Percentiles rank a stretch among this genome's conserved stretches.
Evolutionary conservation across 768 basidiomycete species (phyloP).

Genomic region (Daedaleopsis sinensis): DNA sequence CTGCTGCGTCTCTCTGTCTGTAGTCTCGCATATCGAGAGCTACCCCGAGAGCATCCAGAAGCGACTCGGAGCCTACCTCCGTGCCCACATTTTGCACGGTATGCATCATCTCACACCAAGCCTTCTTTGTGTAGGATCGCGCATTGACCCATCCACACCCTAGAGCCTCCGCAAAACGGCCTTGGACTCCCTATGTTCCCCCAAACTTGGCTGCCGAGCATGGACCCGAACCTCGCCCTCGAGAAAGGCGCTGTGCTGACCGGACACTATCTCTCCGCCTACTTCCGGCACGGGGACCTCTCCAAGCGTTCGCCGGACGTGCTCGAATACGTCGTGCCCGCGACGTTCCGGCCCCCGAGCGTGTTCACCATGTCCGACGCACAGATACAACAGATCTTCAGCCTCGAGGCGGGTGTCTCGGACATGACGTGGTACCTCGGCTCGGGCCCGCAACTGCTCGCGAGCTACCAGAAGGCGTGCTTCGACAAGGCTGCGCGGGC

Average conservation of each 20-base stretch:
- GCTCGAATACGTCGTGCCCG: conserved; percentile 2
- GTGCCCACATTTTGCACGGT: conserved; percentile 7
- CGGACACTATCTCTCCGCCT: conserved; percentile 2
- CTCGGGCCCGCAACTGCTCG: not conserved
- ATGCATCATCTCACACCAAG: not conserved
- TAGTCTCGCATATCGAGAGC: conserved; percentile 3
- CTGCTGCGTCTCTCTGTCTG: not conserved
- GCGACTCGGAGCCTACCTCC: not conserved
- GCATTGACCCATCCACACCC: not conserved
- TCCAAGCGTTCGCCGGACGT: conserved; percentile 3
- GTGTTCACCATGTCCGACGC: conserved; percentile 6
- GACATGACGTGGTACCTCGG: conserved; percentile 3
- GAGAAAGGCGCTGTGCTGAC: not conserved
- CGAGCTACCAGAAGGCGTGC: conserved; percentile 12
- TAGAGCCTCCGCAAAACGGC: not conserved
- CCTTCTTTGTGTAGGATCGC: not conserved
- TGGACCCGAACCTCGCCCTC: not conserved
- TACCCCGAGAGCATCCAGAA: not conserved
- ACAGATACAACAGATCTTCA: not conserved
- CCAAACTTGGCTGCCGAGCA: not conserved
- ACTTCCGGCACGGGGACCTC: conserved; percentile 13
- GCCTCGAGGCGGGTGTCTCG: not conserved
- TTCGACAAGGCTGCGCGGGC: conserved; percentile 8
- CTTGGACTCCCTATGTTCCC: not conserved
- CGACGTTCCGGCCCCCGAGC: not conserved